phyloP scores from a whole-genome alignment of 768 basidiomycete genomes.

The Russula earlei region DNA sequence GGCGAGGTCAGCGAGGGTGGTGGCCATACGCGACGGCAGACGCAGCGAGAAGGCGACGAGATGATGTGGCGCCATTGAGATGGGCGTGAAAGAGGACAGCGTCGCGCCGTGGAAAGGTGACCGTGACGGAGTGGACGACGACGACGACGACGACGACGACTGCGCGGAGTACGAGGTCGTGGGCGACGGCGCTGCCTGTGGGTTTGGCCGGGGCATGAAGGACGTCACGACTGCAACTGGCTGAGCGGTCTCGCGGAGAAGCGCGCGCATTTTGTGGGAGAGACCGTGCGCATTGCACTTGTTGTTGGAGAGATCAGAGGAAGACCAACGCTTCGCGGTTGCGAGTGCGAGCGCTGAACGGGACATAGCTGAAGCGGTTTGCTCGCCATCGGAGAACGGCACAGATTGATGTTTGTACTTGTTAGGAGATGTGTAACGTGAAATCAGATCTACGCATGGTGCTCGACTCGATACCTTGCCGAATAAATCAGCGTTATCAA shows the following conservation, averaged over 20 bases:
- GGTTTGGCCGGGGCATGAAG: conserved; percentile 33
- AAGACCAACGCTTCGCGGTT: neutral
- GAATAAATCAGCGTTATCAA: too few species aligned
- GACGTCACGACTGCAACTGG: conserved; percentile 83
- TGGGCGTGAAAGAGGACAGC: conserved; percentile 85
- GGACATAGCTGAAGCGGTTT: neutral
- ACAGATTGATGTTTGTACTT: neutral
- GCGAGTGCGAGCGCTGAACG: neutral
- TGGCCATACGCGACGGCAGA: conserved; percentile 82
- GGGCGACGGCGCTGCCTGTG: neutral
- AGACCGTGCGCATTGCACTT: neutral
- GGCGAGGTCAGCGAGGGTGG: conserved; percentile 34
- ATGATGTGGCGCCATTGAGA: conserved; percentile 82
- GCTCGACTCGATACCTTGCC: too few species aligned
- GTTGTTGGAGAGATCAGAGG: neutral
- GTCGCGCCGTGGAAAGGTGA: conserved; percentile 76
- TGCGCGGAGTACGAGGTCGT: too few species aligned
- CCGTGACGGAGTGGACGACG: neutral
- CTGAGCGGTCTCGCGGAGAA: conserved; percentile 72
- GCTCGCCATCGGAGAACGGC: neutral
- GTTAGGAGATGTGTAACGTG: neutral
- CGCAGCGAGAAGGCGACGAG: conserved; percentile 86
- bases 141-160: neutral
- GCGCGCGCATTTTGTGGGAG: conserved; percentile 33
- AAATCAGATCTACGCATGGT: too few species aligned